Base-by-base conservation (phyloP, 2,329 filamentous ascomycete species). In the Cercospora janseana region DNA sequence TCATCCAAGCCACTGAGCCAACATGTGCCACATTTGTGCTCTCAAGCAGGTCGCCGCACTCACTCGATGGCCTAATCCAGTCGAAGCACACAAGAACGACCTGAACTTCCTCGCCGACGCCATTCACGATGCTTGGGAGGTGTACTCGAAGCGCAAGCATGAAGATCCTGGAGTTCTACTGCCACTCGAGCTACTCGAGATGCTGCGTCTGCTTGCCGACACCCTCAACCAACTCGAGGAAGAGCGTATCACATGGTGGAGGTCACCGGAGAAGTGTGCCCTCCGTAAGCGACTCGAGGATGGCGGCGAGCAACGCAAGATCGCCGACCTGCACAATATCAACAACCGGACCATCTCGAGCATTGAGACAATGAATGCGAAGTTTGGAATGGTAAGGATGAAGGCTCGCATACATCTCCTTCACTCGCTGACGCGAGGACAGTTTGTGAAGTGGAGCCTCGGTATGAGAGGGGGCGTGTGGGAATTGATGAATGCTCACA, bases 11-110 rank as follows among this genome's bases (percentile, higher is more conserved):
- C n/a, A n/a, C n/a, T n/a, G n/a, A 4, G 8, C 16, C 18, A 50
- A n/a, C 5, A 60, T 59, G 59, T 61, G 59, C 13, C 59, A 59
- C 32, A 24, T 58, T 26, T 61, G 59, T 43, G n/a, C 20, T 3
- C 50, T 59, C 51, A 58, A 56, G 26, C 35, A 55, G 3, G 32
- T 54, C 35, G 51, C 51, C 4, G 32, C 45, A 12, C 45, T 47
- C 8, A 34, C 51, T 12, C 45, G 49, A 20, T 58, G 55, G 58
- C 58, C 58, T 1, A 59, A 56, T 8, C 47, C 52, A 6, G 43
- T 59, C 16, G 54, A 59, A 32, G 23, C 23, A 4, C 35, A 41
- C 35, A 54, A 55, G 28, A 34, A 32, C 3, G 55, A 56, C 27
- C 35, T 59, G 49, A 46, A 46, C 29, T 55, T 58, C 42, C 49